phyloP scores from a whole-genome alignment of 768 basidiomycete species.

The Suillus variegatus region DNA sequence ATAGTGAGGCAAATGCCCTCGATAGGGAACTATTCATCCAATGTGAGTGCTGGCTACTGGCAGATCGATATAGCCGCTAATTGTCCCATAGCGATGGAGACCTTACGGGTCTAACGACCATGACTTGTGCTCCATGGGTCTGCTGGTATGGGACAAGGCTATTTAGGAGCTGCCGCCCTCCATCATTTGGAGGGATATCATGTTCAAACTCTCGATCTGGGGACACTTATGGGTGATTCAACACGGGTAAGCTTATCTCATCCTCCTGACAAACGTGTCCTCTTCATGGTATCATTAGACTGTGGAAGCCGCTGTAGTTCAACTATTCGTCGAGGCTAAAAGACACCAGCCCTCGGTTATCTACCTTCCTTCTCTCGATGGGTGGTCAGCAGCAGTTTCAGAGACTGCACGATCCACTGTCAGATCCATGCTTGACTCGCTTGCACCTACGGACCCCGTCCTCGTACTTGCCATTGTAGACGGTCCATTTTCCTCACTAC shows the following conservation, averaged over 20 bases:
- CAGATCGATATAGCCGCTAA: neutral
- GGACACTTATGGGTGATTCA: slow-evolving; percentile 84
- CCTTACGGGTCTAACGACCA: slow-evolving; percentile 86
- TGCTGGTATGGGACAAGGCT: slow-evolving; percentile 87
- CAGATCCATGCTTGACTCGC: slow-evolving; percentile 86
- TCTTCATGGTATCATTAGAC: slow-evolving; percentile 50
- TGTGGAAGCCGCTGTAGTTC: slow-evolving; percentile 88
- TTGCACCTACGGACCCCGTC: slow-evolving; percentile 91
- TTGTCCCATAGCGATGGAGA: slow-evolving; percentile 76
- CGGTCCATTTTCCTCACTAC: slow-evolving; percentile 66
- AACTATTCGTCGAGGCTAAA: slow-evolving; percentile 95
- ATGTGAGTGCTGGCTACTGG: slow-evolving; percentile 47
- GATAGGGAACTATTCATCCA: slow-evolving; percentile 89
- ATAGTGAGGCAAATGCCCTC: slow-evolving; percentile 81
- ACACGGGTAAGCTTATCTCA: slow-evolving; percentile 64
- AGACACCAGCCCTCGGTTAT: slow-evolving; percentile 95
- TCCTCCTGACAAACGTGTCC: neutral
- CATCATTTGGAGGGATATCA: slow-evolving; percentile 97
- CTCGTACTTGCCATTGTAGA: slow-evolving; percentile 90
- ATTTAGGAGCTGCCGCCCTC: slow-evolving; percentile 86
- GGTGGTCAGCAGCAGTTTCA: slow-evolving; percentile 84
- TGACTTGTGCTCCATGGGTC: slow-evolving; percentile 81
- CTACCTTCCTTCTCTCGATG: slow-evolving; percentile 86
- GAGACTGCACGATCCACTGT: slow-evolving; percentile 86
- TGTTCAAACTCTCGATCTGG: slow-evolving; percentile 93